Evolutionary conservation across 1,139 yeast species (phyloP), one percentile per base, ranked within the genome.

Genomic region (Pichiaceae sp.): DNA sequence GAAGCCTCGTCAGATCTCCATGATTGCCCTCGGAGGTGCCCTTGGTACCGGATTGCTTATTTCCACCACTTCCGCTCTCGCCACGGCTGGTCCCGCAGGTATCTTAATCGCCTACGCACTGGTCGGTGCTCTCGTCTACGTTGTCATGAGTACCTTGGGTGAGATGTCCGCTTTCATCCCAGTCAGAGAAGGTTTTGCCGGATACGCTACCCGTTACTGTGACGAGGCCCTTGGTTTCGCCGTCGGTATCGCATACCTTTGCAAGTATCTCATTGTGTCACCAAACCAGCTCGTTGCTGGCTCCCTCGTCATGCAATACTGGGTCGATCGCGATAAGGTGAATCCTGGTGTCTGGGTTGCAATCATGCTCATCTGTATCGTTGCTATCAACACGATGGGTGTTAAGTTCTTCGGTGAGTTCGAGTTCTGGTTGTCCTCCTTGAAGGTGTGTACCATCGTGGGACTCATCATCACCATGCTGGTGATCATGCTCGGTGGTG

Each of bases 221-320:
- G 86, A 79, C 48, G 80, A 78, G 27, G 73, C 85, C 4, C 64
- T 80, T 36, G 89, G 87, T 2, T 79, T 78, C 57, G 86, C 86
- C 3, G 80, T 82, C 52, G 89, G 87, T 40, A 76, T 76, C 53
- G 67, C 70, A 17, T 80, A 80, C 56, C 65, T 75, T 47, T 66
- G 74, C 59, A 75, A 75, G 46, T 80, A 78, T 54, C 63, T 78
- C 47, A 71, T 80, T 53, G 68, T 78, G 42, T 74, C 83, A 5
- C 82, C 89, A 24, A 78, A 78, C 56, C 82, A 66, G 48, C 65
- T 63, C 37, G 62, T 63, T 29, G 84, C 83, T 0, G 78, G 77
- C 26, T 68, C 80, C 2, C 57, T 77, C 37, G 70, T 78, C 1
- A 67, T 78, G 53, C 78, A 75, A 49, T 78, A 69, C 53, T 78